Evolutionary conservation across 805 yeast species (phyloP).

Genomic region (Wickerhamiella dianesei): DNA sequence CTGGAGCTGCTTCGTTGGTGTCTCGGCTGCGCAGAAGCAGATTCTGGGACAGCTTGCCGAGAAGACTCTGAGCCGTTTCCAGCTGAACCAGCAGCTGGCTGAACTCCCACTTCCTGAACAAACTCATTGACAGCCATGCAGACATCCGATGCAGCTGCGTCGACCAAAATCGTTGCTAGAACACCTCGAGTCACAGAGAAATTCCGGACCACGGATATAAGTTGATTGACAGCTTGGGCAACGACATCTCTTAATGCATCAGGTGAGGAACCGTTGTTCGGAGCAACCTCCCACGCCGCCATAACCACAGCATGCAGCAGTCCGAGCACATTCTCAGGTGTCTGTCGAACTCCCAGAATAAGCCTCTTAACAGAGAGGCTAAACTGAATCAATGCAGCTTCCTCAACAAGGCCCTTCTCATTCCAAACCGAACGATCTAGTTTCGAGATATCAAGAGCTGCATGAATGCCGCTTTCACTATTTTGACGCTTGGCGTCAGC

Average conservation of each 20-base stretch:
- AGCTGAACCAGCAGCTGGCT: not conserved
- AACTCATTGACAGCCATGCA: conserved; percentile 40
- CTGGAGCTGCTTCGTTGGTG: not conserved
- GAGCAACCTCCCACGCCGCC: conserved; percentile 22
- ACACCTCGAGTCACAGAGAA: conserved; percentile 48
- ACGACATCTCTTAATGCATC: conserved; percentile 21
- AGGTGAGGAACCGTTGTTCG: conserved; percentile 10
- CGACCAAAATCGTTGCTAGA: conserved; percentile 56
- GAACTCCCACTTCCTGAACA: conserved; percentile 6
- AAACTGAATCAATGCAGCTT: conserved; percentile 20
- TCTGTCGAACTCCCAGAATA: conserved; percentile 21
- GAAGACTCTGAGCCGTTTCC: not conserved
- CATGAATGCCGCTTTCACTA: not conserved
- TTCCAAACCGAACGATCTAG: conserved; percentile 4
- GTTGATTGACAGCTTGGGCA: conserved; percentile 57
- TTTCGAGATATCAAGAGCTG: not conserved
- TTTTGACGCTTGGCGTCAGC: conserved; percentile 13
- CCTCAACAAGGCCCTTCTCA: conserved; percentile 21
- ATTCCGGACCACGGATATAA: conserved; percentile 65
- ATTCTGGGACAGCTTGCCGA: not conserved
- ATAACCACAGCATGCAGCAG: conserved; percentile 25
- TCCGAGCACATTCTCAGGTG: conserved; percentile 20
- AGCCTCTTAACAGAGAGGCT: conserved; percentile 26
- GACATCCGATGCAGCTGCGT: conserved; percentile 64
- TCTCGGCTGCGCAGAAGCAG: not conserved